Evolutionary conservation across 1,284 basidiomycete species (phyloP).

Genomic region (Cryptococcus jaspeensis): DNA sequence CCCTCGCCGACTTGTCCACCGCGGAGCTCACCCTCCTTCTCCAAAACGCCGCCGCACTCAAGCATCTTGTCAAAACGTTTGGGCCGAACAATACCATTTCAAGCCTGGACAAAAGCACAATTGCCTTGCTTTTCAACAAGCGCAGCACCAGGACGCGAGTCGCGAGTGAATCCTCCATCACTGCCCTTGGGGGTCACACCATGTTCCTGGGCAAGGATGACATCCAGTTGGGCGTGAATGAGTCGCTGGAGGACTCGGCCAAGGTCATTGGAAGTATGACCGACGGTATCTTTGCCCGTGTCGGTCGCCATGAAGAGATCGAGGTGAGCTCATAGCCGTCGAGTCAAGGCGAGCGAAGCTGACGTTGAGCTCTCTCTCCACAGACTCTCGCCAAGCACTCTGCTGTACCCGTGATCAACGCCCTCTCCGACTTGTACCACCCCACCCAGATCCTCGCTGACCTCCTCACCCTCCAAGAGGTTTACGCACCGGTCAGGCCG

Average conservation of each 20-base stretch:
- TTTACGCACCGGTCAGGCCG: slow-evolving; percentile 31
- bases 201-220: slow-evolving; percentile 89
- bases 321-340: slow-evolving; percentile 60
- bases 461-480: slow-evolving; percentile 82
- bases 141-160: slow-evolving; percentile 90
- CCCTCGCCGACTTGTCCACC: slow-evolving; percentile 46
- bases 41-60: slow-evolving; percentile 36
- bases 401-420: slow-evolving; percentile 90
- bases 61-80: slow-evolving; percentile 33
- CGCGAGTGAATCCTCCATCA: slow-evolving; percentile 76
- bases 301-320: slow-evolving; percentile 86
- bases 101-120: slow-evolving; percentile 71
- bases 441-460: slow-evolving; percentile 95
- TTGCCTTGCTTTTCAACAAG: slow-evolving; percentile 90
- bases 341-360: neutral
- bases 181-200: slow-evolving; percentile 79
- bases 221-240: slow-evolving; percentile 96
- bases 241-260: slow-evolving; percentile 79
- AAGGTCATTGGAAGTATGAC: slow-evolving; percentile 87
- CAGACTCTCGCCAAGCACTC: slow-evolving; percentile 86
- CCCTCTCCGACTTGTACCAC: slow-evolving; percentile 92
- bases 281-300: slow-evolving; percentile 95
- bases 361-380: neutral
- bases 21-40: slow-evolving; percentile 40
- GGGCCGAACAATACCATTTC: slow-evolving; percentile 5